Conservation (phyloP, 1,139 yeast species). For the Trichomonascaceae sp. region DNA sequence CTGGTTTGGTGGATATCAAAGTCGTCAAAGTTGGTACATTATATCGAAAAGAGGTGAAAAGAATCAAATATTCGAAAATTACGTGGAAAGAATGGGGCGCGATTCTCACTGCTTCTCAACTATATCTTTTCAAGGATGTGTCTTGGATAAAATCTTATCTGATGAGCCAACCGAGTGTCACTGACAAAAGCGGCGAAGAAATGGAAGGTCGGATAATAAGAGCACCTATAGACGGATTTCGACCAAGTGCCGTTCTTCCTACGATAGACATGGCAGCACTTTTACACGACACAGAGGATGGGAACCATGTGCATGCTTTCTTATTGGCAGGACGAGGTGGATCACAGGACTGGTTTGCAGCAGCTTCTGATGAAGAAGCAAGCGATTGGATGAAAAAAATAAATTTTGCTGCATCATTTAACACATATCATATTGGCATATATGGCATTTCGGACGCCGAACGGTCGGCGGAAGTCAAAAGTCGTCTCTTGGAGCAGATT, state of each 20-base stretch:
- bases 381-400: conserved; percentile 52
- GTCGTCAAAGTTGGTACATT: conserved; percentile 37
- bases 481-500: background rate
- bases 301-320: conserved; percentile 22
- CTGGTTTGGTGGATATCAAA: conserved; percentile 37
- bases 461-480: conserved; percentile 1
- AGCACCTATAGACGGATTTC: conserved; percentile 36
- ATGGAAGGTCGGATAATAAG: conserved; percentile 20
- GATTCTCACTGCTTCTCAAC: conserved; percentile 36
- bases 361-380: conserved; percentile 36
- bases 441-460: conserved; percentile 15
- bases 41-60: conserved; percentile 33
- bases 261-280: conserved; percentile 37
- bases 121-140: conserved; percentile 38
- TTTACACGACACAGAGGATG: conserved; percentile 12
- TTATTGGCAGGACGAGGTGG: conserved; percentile 32
- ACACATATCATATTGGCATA: conserved; percentile 36
- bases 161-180: conserved; percentile 9
- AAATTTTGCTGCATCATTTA: conserved; percentile 49
- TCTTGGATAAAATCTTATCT: conserved; percentile 32
- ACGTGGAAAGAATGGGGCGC: conserved; percentile 41
- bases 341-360: conserved; percentile 34
- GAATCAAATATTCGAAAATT: conserved; percentile 29
- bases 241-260: conserved; percentile 32
- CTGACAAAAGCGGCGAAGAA: conserved; percentile 1